phyloP scores from a whole-genome alignment of 352 stramenopile species.

The Pythium aphanidermatum region DNA sequence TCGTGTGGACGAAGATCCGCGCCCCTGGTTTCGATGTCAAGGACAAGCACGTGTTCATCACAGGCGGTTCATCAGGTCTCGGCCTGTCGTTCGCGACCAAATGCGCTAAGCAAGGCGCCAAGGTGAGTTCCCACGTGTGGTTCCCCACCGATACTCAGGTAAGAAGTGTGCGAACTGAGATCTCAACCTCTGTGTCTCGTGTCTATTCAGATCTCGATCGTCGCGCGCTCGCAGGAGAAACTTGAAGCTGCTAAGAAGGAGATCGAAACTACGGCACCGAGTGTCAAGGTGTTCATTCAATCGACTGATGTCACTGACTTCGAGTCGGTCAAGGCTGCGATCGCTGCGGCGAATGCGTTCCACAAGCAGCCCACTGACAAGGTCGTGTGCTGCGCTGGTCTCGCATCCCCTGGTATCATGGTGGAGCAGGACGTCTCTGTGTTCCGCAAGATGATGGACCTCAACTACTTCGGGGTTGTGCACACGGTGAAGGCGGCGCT shows the following conservation, averaged over 20 bases:
- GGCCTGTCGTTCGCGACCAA: constrained; percentile 63
- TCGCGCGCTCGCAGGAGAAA: constrained; percentile 50
- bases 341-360: constrained; percentile 62
- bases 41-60: constrained; percentile 81
- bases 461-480: constrained; percentile 85
- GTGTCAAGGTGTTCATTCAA: constrained; percentile 46
- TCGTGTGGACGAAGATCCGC: constrained; percentile 50
- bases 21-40: constrained; percentile 67
- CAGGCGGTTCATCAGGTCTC: constrained; percentile 58
- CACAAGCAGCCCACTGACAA: constrained; percentile 64
- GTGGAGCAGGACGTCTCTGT: constrained; percentile 63
- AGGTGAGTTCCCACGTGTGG: constrained; percentile 22
- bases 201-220: constrained; percentile 36
- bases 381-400: constrained; percentile 61
- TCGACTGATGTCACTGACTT: constrained; percentile 72
- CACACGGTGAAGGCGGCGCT: constrained; percentile 77
- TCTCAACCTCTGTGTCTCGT: background rate
- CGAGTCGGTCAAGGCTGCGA: constrained; percentile 45
- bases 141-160: no score
- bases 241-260: constrained; percentile 56
- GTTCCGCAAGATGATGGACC: constrained; percentile 76
- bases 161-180: no score
- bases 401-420: constrained; percentile 64
- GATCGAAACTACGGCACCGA: constrained; percentile 34
- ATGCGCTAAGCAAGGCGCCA: constrained; percentile 59